Base-by-base conservation (phyloP, 2,329 filamentous ascomycete species). In the Penicillium hesseltinei region DNA sequence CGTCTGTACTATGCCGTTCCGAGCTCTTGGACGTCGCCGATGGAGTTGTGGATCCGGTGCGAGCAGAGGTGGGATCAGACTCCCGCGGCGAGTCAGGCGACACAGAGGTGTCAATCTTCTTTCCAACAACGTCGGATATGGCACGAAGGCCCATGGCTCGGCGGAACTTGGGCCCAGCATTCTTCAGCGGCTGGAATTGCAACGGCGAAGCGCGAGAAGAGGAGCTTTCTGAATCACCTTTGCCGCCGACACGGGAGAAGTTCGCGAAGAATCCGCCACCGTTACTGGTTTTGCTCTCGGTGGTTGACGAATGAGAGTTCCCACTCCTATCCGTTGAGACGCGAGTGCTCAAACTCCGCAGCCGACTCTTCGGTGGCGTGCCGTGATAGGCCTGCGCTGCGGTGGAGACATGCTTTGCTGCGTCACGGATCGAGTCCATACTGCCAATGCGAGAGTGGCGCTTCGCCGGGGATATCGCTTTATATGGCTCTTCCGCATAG, bases 401-500 rank as follows among this genome's bases (percentile, higher is more conserved):
- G n/a, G 84, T 78, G n/a, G 87, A 85, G 4, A 78, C 72, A 33
- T 81, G 69, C 29, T 72, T 69, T 25, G 73, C 65, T 27, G 75
- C 78, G 46, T 91, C 88, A 44, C 83, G 83, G 46, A 85, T 82
- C 0, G 91, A 94, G 67, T 92, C 90, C 49, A 88, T 82, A 71
- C 91, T 96, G 54, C 88, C 88, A 63, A 91, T 88, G 63, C 89
- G 84, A 27, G 89, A 92, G 69, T 93, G 90, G 60, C 88, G 82
- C 52, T 87, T 87, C 63, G 86, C 82, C 6, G 86, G 82, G 15
- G 85, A 84, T 63, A 83, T 88, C 61, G 88, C 82, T 57, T 87
- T 78, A 53, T 87, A 80, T 70, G 90, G 84, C 69, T 92, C 89
- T 52, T 92, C 89, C 5, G 87, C 81, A 69, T 91, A 89, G 74